Base-by-base conservation (phyloP, 177 flowering plant species). In the Telopea speciosissima region DNA sequence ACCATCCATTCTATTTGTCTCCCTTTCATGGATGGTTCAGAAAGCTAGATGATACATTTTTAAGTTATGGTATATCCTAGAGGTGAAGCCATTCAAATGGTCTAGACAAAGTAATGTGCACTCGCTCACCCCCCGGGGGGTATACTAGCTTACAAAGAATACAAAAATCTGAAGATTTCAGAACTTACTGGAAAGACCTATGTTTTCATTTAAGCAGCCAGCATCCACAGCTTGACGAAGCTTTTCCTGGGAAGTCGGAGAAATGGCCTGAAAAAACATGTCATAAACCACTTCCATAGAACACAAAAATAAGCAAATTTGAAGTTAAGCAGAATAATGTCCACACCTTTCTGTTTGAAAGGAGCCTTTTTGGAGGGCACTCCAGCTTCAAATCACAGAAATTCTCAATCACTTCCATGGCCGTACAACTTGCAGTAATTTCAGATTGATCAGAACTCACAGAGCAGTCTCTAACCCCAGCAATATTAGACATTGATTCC, bases 181-280 rank as follows among this genome's bases (percentile, higher is more conserved):
- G 21, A 56, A 77, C 93, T 85, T 84, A 91, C 97, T 77, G 23
- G 56, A 54, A 56, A 62, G 22, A 33, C 79, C 75, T 8, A 22
- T n/a, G 21, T 76, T 74, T 3, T 75, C 83, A 21, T 54, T 63
- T 62, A 72, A 42, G 28, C 76, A 85, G 3, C 65, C 70, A 7
- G 72, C 78, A 63, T 81, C 77, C 86, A 83, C 77, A 22, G 88
- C 88, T 66, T 77, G 79, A 58, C 85, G 74, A 60, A 92, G 81
- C 68, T 74, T 80, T 79, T 85, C 89, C 78, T 82, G 92, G 74
- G 92, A 86, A 72, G 77, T 77, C 62, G 97, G 97, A 70, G 96
- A 88, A 70, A 89, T 83, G 54, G 70, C 82, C 97, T 92, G 69
- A 62, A 61, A 81, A 9, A 21, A 23, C 19, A 9, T 25, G 31